These are phyloP conservation scores for Triticum dicoccoides DNA, from an alignment of 176 grass and related monocot genomes.

Conservation along the genomic window DNA sequence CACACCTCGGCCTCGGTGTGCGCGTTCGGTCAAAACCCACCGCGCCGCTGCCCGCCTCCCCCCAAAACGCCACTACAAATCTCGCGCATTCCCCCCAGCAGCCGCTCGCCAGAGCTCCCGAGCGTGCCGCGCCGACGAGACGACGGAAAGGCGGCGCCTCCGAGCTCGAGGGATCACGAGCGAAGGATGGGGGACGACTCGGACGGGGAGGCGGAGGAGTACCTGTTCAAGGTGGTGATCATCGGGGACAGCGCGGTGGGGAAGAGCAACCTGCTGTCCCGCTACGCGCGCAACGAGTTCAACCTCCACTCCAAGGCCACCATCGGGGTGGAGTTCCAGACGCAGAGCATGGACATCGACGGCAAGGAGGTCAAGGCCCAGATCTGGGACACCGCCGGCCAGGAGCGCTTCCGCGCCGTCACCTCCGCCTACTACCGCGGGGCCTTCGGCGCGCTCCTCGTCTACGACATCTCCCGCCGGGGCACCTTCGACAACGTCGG, in stretches of 20 bases:
- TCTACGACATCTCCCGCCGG: constrained; percentile 63
- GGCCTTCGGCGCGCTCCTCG: constrained; percentile 59
- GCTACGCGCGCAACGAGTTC: constrained; percentile 72
- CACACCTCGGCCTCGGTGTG: neutral
- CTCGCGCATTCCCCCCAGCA: constrained; percentile 12
- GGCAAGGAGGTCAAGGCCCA: constrained; percentile 94
- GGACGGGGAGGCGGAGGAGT: constrained; percentile 64
- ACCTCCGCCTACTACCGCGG: constrained; percentile 67
- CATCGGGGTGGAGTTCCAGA: constrained; percentile 79
- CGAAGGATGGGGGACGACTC: constrained; percentile 41
- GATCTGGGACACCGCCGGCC: constrained; percentile 97
- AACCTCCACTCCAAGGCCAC: constrained; percentile 72
- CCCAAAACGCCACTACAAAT: constrained; percentile 4
- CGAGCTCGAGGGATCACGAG: neutral
- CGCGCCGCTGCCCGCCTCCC: neutral
- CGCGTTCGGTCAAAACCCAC: constrained; percentile 42
- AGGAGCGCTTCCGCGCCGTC: constrained; percentile 79
- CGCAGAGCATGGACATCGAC: constrained; percentile 60
- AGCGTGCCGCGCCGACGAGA: neutral
- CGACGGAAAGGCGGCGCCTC: neutral
- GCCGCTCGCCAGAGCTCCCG: neutral
- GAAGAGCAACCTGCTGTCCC: constrained; percentile 62
- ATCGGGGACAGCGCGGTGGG: constrained; percentile 68
- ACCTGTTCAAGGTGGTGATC: constrained; percentile 76
- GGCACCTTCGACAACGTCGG: constrained; percentile 62